Percentiles rank a stretch among this genome's conserved stretches.
Evolutionary conservation across 208 protist species (phyloP).

Genomic region (Acanthamoeba royreba): DNA sequence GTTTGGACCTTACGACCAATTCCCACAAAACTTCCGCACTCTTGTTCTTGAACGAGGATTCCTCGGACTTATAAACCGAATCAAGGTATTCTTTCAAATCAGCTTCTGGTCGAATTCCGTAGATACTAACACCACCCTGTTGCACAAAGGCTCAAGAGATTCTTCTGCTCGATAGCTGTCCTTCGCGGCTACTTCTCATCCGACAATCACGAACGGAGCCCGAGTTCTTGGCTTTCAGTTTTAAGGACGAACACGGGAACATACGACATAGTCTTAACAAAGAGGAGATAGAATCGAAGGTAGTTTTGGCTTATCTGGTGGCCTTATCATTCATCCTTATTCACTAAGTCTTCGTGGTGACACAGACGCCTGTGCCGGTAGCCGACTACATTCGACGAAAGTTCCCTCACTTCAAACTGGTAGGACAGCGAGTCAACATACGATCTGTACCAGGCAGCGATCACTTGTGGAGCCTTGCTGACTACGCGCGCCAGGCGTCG

Average conservation of each 20-base stretch:
- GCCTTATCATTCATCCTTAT: too few species aligned
- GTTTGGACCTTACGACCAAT: constrained; percentile 41
- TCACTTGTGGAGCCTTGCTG: not conserved
- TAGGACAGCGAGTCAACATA: not conserved
- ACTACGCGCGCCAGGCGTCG: not conserved
- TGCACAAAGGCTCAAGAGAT: not conserved
- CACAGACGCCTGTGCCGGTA: not conserved
- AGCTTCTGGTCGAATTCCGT: not conserved
- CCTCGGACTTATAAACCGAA: constrained; percentile 37
- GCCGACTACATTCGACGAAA: constrained; percentile 10
- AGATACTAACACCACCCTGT: too few species aligned
- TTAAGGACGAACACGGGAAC: constrained; percentile 7
- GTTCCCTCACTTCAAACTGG: not conserved
- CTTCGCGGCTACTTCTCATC: not conserved
- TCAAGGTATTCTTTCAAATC: not conserved
- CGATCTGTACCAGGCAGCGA: not conserved
- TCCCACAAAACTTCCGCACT: not conserved
- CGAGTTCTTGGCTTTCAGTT: constrained; percentile 46
- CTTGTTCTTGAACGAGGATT: constrained; percentile 28
- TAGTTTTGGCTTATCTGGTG: not conserved
- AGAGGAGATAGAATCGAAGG: constrained; percentile 3
- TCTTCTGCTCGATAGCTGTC: not conserved
- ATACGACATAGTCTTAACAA: constrained; percentile 46
- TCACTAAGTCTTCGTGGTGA: too few species aligned
- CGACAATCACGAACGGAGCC: constrained; percentile 24